Percentiles rank a stretch among this genome's conserved stretches.
Conservation (phyloP, 768 basidiomycete genomes). For the Tricholoma sp. region DNA sequence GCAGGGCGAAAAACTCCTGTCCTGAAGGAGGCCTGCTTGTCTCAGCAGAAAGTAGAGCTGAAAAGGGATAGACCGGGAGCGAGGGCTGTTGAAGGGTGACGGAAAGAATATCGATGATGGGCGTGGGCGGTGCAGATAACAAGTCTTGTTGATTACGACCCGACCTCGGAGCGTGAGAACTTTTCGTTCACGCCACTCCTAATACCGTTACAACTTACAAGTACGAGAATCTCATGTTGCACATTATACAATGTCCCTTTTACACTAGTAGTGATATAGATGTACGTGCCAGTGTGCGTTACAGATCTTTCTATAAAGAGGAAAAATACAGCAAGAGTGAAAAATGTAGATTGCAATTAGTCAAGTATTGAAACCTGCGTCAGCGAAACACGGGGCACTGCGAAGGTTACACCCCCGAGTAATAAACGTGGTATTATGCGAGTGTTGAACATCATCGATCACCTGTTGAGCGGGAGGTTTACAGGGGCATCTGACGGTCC, state of each 20-base stretch:
- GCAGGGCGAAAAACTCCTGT: not conserved
- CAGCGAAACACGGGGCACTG: no score
- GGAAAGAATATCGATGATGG: constrained; percentile 36
- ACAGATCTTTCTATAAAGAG: not conserved
- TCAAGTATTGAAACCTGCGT: not conserved
- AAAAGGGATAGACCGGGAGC: not conserved
- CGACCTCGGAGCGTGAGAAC: constrained; percentile 40
- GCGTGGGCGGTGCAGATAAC: constrained; percentile 43
- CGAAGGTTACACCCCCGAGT: not conserved
- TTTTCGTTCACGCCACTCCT: constrained; percentile 14
- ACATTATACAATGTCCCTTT: not conserved
- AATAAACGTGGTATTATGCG: not conserved
- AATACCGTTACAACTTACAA: not conserved
- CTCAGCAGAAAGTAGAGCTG: not conserved
- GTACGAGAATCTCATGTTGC: constrained; percentile 6
- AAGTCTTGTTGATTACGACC: constrained; percentile 32
- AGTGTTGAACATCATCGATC: not conserved
- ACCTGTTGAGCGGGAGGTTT: not conserved
- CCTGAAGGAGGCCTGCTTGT: not conserved
- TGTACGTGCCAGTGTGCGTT: not conserved
- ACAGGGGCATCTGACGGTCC: not conserved
- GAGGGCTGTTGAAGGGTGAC: constrained; percentile 8
- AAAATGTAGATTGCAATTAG: not conserved
- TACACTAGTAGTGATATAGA: not conserved
- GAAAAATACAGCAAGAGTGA: not conserved